Conservation (phyloP, 1,139 yeast genomes). For the Spathaspora jeffriesii region DNA sequence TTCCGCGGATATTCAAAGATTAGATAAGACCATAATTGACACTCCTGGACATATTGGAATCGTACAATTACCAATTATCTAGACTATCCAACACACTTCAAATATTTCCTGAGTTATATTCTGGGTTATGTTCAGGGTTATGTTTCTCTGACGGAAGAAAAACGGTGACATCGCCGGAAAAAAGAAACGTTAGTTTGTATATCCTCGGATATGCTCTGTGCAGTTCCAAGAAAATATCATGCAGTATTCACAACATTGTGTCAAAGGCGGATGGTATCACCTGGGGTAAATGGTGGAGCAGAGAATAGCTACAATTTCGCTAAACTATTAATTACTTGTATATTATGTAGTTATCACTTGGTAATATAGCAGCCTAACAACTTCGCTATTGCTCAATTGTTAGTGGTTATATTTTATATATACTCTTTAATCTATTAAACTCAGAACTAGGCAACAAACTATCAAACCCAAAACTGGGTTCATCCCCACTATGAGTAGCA, state of each 20-base stretch:
- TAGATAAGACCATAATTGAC: no score
- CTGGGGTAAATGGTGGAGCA: neutral
- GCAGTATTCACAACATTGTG: neutral
- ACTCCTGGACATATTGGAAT: no score
- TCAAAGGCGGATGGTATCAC: no score
- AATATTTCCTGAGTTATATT: neutral
- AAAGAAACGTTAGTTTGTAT: neutral
- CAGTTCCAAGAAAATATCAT: neutral
- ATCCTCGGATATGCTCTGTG: neutral
- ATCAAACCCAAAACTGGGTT: conserved; percentile 44
- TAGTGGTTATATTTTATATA: conserved; percentile 37
- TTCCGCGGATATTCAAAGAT: conserved; percentile 1
- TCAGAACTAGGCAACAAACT: conserved; percentile 52
- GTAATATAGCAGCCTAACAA: no score
- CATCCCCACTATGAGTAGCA: conserved; percentile 22
- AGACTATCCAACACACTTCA: neutral
- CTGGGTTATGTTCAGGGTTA: neutral
- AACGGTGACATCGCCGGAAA: neutral
- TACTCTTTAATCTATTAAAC: conserved; percentile 35
- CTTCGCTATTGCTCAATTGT: no score
- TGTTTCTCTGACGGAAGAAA: neutral
- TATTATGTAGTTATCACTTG: no score
- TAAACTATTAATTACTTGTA: neutral
- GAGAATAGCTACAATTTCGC: neutral
- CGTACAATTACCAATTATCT: no score